phyloP scores from a whole-genome alignment of 805 yeast species.

The Candida patagonica region DNA sequence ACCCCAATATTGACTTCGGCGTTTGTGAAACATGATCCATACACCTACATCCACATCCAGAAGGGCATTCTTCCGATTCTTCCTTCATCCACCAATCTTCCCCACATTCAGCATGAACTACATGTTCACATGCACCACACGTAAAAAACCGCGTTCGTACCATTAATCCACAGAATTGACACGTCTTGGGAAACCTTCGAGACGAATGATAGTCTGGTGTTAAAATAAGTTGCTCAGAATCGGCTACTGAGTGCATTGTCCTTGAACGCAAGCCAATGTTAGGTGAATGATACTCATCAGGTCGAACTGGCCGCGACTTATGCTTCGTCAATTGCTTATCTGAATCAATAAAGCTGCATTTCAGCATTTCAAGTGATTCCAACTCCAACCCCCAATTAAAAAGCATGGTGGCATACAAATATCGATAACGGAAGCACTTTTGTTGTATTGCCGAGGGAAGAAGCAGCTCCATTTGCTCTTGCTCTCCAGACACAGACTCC shows the following conservation, averaged over 20 bases:
- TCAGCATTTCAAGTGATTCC: constrained; percentile 68
- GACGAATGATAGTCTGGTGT: constrained; percentile 8
- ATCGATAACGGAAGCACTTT: constrained; percentile 39
- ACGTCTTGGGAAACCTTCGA: constrained; percentile 31
- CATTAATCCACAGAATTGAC: constrained; percentile 57
- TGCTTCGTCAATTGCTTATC: background rate
- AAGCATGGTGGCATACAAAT: constrained; percentile 67
- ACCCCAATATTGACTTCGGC: too few species aligned
- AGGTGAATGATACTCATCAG: constrained; percentile 21
- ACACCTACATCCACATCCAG: constrained; percentile 82
- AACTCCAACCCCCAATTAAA: constrained; percentile 78
- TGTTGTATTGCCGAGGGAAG: constrained; percentile 32
- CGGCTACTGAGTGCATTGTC: constrained; percentile 1
- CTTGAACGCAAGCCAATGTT: constrained; percentile 11
- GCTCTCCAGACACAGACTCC: constrained; percentile 20
- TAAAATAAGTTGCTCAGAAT: constrained; percentile 12
- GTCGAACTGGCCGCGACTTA: constrained; percentile 6
- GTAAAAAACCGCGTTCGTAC: constrained; percentile 52
- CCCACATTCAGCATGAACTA: constrained; percentile 73
- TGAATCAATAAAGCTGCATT: constrained; percentile 41
- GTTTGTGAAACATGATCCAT: too few species aligned
- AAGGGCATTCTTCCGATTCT: constrained; percentile 52
- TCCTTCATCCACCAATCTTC: constrained; percentile 65
- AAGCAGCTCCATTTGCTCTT: constrained; percentile 17
- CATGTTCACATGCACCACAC: constrained; percentile 71